Evolutionary conservation across 371 early-diverging fungal genomes (phyloP), one percentile per base, ranked within the genome.

Genomic region (Catenaria anguillulae): DNA sequence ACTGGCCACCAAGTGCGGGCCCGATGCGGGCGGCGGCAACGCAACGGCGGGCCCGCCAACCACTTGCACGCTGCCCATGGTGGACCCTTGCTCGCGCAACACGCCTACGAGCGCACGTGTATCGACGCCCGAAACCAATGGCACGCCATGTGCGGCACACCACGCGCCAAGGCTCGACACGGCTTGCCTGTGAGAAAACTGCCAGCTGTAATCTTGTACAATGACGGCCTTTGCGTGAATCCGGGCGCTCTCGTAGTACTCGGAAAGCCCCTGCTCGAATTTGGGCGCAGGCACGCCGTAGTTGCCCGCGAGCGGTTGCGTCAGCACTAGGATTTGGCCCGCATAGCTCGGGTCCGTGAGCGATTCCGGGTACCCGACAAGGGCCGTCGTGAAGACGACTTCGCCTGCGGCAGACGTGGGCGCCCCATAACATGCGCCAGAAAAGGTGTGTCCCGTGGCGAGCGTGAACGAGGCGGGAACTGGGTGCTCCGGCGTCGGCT

Each of bases 171-270:
- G 80, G 17, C 88, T 88, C 64, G 90, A 86, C 21, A 84, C 75
- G 33, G 96, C 94, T 64, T 84, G 79, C 84, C 89, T 92, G 71
- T 96, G 96, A 35, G 93, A 93, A 73, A 90, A 90, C 60, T 87
- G 81, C 36, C 31, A 60, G 8, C 77, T 85, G 69, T 93, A 92
- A 72, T 87, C 89, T 66, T 81, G 82, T 55, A 94, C 92, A 40
- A 96, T 80, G 61, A 96, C 79, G 65, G 85, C 96, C 56, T 81
- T 74, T 66, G 86, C 81, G 63, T 94, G 94, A 63, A 92, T 88
- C 60, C 80, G 71, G 64, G 79, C 80, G 23, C 86, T 82, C 73
- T 96, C 96, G 71, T 90, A 93, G 75, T 86, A 81, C 68, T 81
- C 77, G 46, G 86, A 79, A 33, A 96, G 77, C 6, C 90, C 93